Conservation (phyloP, 495 filamentous ascomycete genomes). For the Pyronema domesticum region DNA sequence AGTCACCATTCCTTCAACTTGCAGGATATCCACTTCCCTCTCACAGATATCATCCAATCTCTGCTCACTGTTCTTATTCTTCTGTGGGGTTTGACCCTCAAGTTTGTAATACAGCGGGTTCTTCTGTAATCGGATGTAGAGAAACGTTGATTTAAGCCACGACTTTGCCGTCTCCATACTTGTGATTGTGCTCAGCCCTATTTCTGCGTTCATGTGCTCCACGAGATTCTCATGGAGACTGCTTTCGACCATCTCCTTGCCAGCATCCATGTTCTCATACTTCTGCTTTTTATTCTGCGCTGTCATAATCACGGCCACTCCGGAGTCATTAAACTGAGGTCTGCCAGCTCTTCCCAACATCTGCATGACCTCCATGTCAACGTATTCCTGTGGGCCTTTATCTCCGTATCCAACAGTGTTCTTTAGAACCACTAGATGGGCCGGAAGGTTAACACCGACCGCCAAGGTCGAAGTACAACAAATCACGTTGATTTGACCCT, state of each 20-base stretch:
- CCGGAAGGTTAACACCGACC: conserved; percentile 84
- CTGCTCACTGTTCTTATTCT: conserved; percentile 41
- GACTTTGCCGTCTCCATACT: conserved; percentile 50
- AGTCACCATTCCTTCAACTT: conserved; percentile 41
- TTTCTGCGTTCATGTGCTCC: conserved; percentile 55
- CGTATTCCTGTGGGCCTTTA: conserved; percentile 52
- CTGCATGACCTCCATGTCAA: conserved; percentile 91
- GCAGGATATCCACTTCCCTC: conserved; percentile 54
- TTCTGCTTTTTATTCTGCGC: conserved; percentile 43
- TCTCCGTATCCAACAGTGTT: conserved; percentile 61
- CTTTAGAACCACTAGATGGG: conserved; percentile 84
- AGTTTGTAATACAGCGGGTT: conserved; percentile 70
- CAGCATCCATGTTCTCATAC: conserved; percentile 72
- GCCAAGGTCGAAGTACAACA: conserved; percentile 92
- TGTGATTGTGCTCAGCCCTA: conserved; percentile 64
- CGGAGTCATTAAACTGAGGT: conserved; percentile 79
- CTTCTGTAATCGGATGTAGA: conserved; percentile 62
- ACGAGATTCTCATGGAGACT: conserved; percentile 15
- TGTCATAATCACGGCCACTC: conserved; percentile 76
- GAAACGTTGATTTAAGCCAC: conserved; percentile 78
- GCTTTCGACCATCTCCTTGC: conserved; percentile 72
- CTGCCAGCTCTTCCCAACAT: conserved; percentile 91
- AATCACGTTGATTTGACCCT: conserved; percentile 66
- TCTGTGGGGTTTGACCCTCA: conserved; percentile 27
- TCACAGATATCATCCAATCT: conserved; percentile 64